These are phyloP conservation scores for Paspalum notatum DNA, from an alignment of 176 grass and related monocot species.

Conservation along the genomic window DNA sequence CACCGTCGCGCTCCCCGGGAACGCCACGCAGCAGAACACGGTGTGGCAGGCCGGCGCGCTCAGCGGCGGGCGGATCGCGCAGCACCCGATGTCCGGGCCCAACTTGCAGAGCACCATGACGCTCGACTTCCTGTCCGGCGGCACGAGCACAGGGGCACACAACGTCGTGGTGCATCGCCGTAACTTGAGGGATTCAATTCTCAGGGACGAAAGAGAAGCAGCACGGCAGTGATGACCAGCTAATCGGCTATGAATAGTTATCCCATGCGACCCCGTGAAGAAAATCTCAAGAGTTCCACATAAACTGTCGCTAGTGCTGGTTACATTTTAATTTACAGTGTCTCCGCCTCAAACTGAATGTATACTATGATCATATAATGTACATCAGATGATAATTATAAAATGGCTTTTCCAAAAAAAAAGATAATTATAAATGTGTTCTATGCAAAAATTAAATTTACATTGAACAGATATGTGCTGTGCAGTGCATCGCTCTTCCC, in stretches of 20 bases:
- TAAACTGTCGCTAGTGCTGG: background rate
- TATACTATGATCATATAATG: background rate
- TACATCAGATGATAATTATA: background rate
- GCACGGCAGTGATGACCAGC: background rate
- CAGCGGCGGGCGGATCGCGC: slow-evolving; percentile 25
- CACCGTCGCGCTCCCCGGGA: slow-evolving; percentile 61
- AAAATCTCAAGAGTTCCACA: background rate
- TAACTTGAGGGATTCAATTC: background rate
- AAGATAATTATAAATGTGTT: no score
- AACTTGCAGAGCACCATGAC: slow-evolving; percentile 39
- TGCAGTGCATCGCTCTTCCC: no score
- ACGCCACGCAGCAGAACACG: slow-evolving; percentile 56
- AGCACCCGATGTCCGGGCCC: slow-evolving; percentile 29
- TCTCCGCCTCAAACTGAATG: background rate
- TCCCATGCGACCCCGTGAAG: background rate
- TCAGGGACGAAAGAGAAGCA: background rate
- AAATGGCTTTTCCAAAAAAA: background rate
- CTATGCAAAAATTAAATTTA: no score
- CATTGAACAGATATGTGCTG: no score
- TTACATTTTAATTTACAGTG: background rate
- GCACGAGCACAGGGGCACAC: background rate
- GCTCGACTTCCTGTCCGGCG: slow-evolving; percentile 60
- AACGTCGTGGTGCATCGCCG: slow-evolving; percentile 34
- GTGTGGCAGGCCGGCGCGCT: slow-evolving; percentile 75
- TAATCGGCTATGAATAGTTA: background rate